These are phyloP conservation scores for Aspergillus incahuasiensis DNA, from an alignment of 495 filamentous ascomycete genomes.

Conservation along the genomic window DNA sequence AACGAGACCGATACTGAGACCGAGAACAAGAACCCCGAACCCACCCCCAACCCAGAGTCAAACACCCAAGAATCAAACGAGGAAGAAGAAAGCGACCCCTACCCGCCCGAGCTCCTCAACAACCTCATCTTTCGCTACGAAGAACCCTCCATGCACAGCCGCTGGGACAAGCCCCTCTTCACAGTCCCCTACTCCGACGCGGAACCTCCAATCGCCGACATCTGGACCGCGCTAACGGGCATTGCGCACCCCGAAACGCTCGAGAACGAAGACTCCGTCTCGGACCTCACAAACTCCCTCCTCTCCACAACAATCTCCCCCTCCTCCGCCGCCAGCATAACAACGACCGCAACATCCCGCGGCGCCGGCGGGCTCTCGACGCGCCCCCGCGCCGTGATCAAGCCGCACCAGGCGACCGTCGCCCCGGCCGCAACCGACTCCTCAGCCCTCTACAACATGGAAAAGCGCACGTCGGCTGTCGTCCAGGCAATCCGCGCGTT, in stretches of 20 bases:
- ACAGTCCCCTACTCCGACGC: slow-evolving; percentile 78
- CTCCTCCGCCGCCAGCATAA: slow-evolving; percentile 29
- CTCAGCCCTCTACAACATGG: slow-evolving; percentile 79
- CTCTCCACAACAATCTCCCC: slow-evolving; percentile 24
- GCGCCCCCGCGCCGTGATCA: slow-evolving; percentile 36
- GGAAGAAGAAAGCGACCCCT: slow-evolving; percentile 52
- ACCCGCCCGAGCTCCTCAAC: slow-evolving; percentile 68
- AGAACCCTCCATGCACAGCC: slow-evolving; percentile 89
- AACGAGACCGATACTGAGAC: slow-evolving; percentile 3
- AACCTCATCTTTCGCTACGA: slow-evolving; percentile 95
- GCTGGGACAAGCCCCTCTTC: slow-evolving; percentile 95
- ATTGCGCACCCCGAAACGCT: slow-evolving; percentile 22
- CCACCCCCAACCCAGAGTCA: background rate
- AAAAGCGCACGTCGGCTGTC: slow-evolving; percentile 78
- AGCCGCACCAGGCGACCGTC: slow-evolving; percentile 78
- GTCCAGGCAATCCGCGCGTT: slow-evolving; percentile 69
- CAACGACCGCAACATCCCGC: slow-evolving; percentile 21
- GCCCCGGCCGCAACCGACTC: slow-evolving; percentile 61
- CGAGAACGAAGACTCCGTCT: slow-evolving; percentile 20
- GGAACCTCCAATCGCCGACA: slow-evolving; percentile 57
- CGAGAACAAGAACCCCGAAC: slow-evolving; percentile 2
- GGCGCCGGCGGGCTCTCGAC: slow-evolving; percentile 8
- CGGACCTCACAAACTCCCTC: slow-evolving; percentile 26
- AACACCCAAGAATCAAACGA: too few species aligned
- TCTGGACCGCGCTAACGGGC: slow-evolving; percentile 74